Base-by-base conservation (phyloP, 2,329 filamentous ascomycete genomes). In the Ascochyta pisi region DNA sequence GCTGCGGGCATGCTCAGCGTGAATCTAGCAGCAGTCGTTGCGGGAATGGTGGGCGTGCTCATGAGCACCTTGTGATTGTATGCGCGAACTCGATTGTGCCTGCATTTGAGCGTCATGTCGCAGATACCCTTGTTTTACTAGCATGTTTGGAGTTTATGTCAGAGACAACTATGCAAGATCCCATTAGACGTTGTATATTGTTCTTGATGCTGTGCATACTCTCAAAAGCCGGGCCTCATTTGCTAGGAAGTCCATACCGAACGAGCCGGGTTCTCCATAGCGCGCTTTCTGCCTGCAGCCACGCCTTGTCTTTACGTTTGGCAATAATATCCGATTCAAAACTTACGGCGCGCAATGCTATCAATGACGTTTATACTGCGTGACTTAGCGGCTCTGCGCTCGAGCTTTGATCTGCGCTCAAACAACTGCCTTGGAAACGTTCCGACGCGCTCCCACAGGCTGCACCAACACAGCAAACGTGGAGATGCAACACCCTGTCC, bases 21-120 rank as follows among this genome's bases (percentile, higher is more conserved):
- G 7, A 57, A 57, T 13, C 4, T 57, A 23, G 35, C 27, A 9
- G 58, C 52, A 9, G 67, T 57, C 3, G 16, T 45, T 27, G 54
- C 29, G 45, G 60, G 23, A 6, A 7, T 46, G 39, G 33, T 57
- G 39, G 49, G 38, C 7, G 34, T 49, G 6, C n/a, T 57, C 7
- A 49, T 53, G 43, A 47, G 50, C 29, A 47, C 22, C 27, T 15
- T 53, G 24, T 53, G 23, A 53, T 26, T 27, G 16, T n/a, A 9
- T 5, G 16, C 29, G 23, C 23, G 12, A 15, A 23, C 33, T 29
- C 16, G 6, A 8, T 43, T 16, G 10, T 26, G 19, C 8, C 23
- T 44, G 27, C 37, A 13, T 46, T 40, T 50, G 23, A 55, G 52
- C 40, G 43, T 44, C 40, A 29, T 15, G 39, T 39, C 4, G 38